Conservation (phyloP, 148 eudicot genomes). For the Cornus florida region DNA sequence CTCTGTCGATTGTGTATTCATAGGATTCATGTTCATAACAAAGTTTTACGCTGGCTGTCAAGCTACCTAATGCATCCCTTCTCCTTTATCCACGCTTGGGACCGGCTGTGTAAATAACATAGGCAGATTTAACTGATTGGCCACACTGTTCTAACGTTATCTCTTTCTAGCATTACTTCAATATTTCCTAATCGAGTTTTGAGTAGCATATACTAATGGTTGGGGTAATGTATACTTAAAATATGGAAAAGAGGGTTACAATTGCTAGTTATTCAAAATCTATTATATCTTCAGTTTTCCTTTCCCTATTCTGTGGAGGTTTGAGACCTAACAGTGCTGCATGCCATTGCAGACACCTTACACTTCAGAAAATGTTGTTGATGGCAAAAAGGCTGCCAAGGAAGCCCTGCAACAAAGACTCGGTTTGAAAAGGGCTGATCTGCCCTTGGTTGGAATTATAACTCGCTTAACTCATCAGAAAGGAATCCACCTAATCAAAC, state of each 20-base stretch:
- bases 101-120: neutral
- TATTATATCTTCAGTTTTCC: neutral
- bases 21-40: too few relatives aligned
- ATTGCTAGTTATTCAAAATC: neutral
- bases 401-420: slow-evolving; percentile 87
- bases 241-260: neutral
- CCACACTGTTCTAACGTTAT: neutral
- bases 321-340: neutral
- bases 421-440: slow-evolving; percentile 65
- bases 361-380: slow-evolving; percentile 81
- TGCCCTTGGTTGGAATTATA: slow-evolving; percentile 81
- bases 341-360: slow-evolving; percentile 60
- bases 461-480: slow-evolving; percentile 97
- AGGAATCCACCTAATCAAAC: slow-evolving; percentile 97
- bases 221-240: neutral
- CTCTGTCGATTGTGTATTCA: too few relatives aligned
- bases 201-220: neutral
- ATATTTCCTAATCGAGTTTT: neutral
- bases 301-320: neutral
- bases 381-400: slow-evolving; percentile 92
- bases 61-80: too few relatives aligned
- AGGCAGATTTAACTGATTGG: too few relatives aligned
- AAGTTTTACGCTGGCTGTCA: too few relatives aligned
- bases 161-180: neutral
- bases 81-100: neutral